These are phyloP conservation scores for Metschnikowia santaceciliae DNA, from an alignment of 805 yeast species.

Conservation along the genomic window DNA sequence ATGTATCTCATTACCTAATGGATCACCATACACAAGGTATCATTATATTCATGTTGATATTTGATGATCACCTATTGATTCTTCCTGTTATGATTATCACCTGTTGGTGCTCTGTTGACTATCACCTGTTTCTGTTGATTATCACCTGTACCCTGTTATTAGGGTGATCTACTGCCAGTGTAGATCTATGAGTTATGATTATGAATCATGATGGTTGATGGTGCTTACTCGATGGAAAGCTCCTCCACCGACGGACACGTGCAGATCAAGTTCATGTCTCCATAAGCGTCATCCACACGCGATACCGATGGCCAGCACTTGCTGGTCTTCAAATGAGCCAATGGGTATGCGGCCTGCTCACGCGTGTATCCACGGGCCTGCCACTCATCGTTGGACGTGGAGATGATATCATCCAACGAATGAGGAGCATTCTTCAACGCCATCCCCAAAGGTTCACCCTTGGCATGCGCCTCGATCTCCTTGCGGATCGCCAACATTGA, in stretches of 20 bases:
- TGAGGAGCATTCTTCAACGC: slow-evolving; percentile 92
- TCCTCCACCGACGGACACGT: slow-evolving; percentile 89
- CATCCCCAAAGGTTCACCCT: slow-evolving; percentile 60
- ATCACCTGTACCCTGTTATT: too few relatives aligned
- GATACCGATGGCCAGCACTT: slow-evolving; percentile 97
- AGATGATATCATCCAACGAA: slow-evolving; percentile 71
- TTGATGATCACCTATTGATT: too few relatives aligned
- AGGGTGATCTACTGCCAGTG: too few relatives aligned
- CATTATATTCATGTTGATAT: too few relatives aligned
- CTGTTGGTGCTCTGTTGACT: too few relatives aligned
- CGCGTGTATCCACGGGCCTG: slow-evolving; percentile 80
- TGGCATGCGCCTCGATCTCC: slow-evolving; percentile 73
- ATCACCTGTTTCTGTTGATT: too few relatives aligned
- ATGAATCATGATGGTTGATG: too few relatives aligned
- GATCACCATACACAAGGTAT: too few relatives aligned
- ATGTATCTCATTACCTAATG: too few relatives aligned
- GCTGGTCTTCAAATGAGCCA: slow-evolving; percentile 62
- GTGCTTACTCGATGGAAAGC: slow-evolving; percentile 34
- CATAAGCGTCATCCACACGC: slow-evolving; percentile 90
- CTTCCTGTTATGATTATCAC: too few relatives aligned
- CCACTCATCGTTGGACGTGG: slow-evolving; percentile 67
- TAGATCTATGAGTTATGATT: background rate
- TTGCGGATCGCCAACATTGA: slow-evolving; percentile 76
- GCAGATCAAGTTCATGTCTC: slow-evolving; percentile 88
- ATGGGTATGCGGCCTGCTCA: slow-evolving; percentile 90